phyloP scores from a whole-genome alignment of 495 filamentous ascomycete species.

The Penicillium cosmopolitanum region DNA sequence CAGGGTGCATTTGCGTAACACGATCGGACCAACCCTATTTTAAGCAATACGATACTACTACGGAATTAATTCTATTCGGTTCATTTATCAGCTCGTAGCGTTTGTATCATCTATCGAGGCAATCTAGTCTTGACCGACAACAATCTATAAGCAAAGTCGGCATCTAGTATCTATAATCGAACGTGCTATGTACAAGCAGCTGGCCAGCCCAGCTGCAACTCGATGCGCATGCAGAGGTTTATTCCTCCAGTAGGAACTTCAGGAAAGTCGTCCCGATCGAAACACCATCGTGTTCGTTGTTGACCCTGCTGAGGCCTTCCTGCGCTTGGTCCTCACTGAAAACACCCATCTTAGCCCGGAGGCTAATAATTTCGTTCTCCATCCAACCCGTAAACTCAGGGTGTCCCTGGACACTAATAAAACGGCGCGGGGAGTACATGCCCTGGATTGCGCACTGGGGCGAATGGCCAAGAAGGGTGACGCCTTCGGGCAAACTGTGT shows the following conservation, averaged over 20 bases:
- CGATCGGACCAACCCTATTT: neutral
- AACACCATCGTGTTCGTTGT: conserved; percentile 74
- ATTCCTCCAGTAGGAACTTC: conserved; percentile 68
- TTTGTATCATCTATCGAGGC: neutral
- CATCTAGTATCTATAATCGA: neutral
- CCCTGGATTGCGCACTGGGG: conserved; percentile 74
- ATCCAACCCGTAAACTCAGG: conserved; percentile 85
- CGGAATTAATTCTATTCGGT: no score
- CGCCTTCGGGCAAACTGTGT: conserved; percentile 61
- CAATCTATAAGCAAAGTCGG: neutral
- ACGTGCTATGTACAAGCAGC: neutral
- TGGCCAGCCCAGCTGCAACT: neutral
- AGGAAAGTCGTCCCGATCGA: conserved; percentile 70
- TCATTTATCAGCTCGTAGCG: neutral
- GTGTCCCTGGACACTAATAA: conserved; percentile 88
- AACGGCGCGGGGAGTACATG: conserved; percentile 67
- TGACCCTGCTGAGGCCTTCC: conserved; percentile 68
- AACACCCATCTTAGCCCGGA: conserved; percentile 62
- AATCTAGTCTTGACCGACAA: neutral
- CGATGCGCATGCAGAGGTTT: conserved; percentile 2
- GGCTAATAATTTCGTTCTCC: conserved; percentile 66
- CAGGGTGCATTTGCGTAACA: neutral
- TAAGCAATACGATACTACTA: neutral
- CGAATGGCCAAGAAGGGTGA: conserved; percentile 67
- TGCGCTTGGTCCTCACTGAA: conserved; percentile 65